Percentiles rank a stretch among this genome's conserved stretches.
phyloP scores from a whole-genome alignment of 2,329 filamentous ascomycete genomes.

The Penicillium crustosum region DNA sequence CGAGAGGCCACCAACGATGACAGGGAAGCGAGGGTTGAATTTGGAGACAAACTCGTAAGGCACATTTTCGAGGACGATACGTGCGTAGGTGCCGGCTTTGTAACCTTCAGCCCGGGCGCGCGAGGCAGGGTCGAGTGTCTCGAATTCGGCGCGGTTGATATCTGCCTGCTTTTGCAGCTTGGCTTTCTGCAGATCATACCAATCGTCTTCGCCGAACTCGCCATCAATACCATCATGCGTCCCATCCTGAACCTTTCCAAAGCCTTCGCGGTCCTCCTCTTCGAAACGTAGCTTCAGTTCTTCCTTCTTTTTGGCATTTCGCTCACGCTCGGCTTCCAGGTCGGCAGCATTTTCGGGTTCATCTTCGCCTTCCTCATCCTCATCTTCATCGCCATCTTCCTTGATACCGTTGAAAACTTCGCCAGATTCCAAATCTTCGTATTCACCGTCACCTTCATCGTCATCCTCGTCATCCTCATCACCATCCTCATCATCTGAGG shows the following conservation, averaged over 20 bases:
- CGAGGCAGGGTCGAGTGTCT: constrained; percentile 79
- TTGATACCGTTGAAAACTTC: constrained; percentile 52
- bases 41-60: constrained; percentile 83
- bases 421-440: constrained; percentile 81
- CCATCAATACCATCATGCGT: constrained; percentile 68
- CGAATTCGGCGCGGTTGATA: constrained; percentile 94
- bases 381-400: constrained; percentile 38
- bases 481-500: constrained; percentile 53
- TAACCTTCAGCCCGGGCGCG: constrained; percentile 83
- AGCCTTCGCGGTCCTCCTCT: constrained; percentile 95
- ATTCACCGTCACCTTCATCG: constrained; percentile 74
- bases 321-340: constrained; percentile 85
- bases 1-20: constrained; percentile 87
- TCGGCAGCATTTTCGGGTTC: constrained; percentile 41
- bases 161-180: constrained; percentile 91
- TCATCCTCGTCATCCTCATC: constrained; percentile 58
- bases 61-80: constrained; percentile 83
- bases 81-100: constrained; percentile 88
- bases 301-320: constrained; percentile 88
- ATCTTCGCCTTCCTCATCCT: constrained; percentile 60
- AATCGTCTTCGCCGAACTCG: constrained; percentile 91
- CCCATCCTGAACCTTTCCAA: constrained; percentile 79
- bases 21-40: constrained; percentile 78
- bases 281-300: constrained; percentile 93
- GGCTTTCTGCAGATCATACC: constrained; percentile 97